phyloP scores from a whole-genome alignment of 192 early-diverging fungal genomes.

The Neocallimastix lanati region DNA sequence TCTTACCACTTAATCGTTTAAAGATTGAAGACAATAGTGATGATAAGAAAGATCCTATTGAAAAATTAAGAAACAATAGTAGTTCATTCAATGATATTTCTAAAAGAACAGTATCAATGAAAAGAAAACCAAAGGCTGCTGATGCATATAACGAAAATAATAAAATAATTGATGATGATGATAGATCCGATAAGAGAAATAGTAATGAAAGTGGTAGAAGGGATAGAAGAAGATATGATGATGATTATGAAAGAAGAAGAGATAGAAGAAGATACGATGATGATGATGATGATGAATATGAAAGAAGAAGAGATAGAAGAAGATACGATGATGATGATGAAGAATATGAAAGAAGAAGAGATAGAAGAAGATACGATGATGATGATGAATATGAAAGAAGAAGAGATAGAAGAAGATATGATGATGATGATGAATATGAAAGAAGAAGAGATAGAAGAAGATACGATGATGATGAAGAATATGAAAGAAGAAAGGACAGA shows the following conservation, averaged over 20 bases:
- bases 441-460: neutral
- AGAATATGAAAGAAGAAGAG: no score
- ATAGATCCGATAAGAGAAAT: neutral
- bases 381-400: no score
- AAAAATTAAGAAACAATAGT: neutral
- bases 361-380: no score
- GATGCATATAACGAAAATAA: neutral
- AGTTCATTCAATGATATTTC: neutral
- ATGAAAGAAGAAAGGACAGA: neutral
- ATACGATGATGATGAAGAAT: neutral
- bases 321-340: neutral
- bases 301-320: neutral
- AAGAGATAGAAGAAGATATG: no score
- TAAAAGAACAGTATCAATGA: neutral
- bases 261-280: no score
- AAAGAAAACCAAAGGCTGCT: neutral
- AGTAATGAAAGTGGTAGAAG: neutral
- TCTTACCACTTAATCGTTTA: conserved; percentile 10
- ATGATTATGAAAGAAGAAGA: neutral
- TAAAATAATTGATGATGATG: neutral
- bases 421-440: neutral
- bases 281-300: neutral
- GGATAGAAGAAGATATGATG: neutral
- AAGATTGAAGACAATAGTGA: neutral
- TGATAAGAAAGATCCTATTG: neutral